phyloP scores from a whole-genome alignment of 2,329 filamentous ascomycete genomes.

The Coleophoma eucalyptorum region DNA sequence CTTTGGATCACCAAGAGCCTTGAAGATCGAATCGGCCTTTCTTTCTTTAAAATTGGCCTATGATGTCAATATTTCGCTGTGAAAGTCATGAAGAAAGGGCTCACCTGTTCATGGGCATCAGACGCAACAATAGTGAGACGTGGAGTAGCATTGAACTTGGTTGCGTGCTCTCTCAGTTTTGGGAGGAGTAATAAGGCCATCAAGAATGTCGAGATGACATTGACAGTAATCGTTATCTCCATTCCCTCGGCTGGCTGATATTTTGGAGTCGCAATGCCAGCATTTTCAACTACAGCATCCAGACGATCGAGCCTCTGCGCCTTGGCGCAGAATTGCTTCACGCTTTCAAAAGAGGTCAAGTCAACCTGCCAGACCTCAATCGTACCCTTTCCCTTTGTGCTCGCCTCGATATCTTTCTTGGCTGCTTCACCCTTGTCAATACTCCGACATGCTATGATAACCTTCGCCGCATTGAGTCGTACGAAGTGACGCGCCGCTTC shows the following conservation, averaged over 20 bases:
- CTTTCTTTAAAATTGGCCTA: slow-evolving; percentile 23
- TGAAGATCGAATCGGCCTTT: slow-evolving; percentile 13
- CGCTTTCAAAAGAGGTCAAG: slow-evolving; percentile 7
- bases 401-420: slow-evolving; percentile 27
- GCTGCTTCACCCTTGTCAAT: slow-evolving; percentile 38
- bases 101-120: slow-evolving; percentile 22
- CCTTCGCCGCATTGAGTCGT: slow-evolving; percentile 23
- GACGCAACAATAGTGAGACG: slow-evolving; percentile 20
- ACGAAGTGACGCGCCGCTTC: slow-evolving; percentile 32
- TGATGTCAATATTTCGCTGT: not conserved
- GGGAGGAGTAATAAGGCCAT: slow-evolving; percentile 40
- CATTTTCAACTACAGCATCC: slow-evolving; percentile 10
- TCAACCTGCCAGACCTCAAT: slow-evolving; percentile 14
- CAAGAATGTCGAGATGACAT: slow-evolving; percentile 42
- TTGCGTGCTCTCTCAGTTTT: slow-evolving; percentile 30
- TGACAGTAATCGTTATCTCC: slow-evolving; percentile 40
- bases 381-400: slow-evolving; percentile 6
- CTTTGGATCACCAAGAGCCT: slow-evolving; percentile 10
- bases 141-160: slow-evolving; percentile 9
- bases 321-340: slow-evolving; percentile 7
- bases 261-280: slow-evolving; percentile 6
- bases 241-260: slow-evolving; percentile 25
- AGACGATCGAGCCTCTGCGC: slow-evolving; percentile 5
- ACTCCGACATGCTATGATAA: slow-evolving; percentile 34
- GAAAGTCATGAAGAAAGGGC: not conserved